Evolutionary conservation across 2,329 filamentous ascomycete species (phyloP).

Genomic region (Ophiostoma perfectum): DNA sequence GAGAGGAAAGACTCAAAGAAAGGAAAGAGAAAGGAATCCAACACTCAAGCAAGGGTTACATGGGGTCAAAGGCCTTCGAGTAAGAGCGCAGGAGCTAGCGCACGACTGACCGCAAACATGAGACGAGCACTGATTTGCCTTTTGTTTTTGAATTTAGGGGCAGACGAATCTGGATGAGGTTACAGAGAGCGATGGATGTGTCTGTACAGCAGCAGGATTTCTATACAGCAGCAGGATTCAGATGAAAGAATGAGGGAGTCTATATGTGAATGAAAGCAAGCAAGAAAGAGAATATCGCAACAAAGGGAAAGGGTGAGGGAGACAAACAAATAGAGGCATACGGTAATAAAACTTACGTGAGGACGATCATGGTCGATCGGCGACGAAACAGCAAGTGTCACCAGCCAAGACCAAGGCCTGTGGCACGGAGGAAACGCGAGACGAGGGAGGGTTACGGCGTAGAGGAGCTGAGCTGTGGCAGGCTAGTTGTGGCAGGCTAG

Average conservation of each 20-base stretch:
- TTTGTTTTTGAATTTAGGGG: no score
- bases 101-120: background rate
- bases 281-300: background rate
- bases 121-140: background rate
- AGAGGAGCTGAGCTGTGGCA: background rate
- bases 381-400: conserved; percentile 23
- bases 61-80: background rate
- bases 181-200: no score
- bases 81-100: background rate
- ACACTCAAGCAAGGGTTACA: background rate
- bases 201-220: no score
- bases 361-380: conserved; percentile 21
- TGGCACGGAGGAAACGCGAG: conserved; percentile 18
- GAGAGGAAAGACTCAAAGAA: background rate
- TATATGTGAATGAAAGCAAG: background rate
- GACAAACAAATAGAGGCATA: conserved; percentile 17
- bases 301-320: background rate
- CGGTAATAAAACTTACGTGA: conserved; percentile 9
- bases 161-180: no score
- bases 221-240: no score
- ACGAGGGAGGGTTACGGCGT: background rate
- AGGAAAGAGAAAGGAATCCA: background rate
- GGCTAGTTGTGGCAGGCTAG: background rate
- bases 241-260: background rate
- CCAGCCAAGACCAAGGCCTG: conserved; percentile 17